Evolutionary conservation across 1,284 basidiomycete genomes (phyloP).

Genomic region (Marasmius fiardii): DNA sequence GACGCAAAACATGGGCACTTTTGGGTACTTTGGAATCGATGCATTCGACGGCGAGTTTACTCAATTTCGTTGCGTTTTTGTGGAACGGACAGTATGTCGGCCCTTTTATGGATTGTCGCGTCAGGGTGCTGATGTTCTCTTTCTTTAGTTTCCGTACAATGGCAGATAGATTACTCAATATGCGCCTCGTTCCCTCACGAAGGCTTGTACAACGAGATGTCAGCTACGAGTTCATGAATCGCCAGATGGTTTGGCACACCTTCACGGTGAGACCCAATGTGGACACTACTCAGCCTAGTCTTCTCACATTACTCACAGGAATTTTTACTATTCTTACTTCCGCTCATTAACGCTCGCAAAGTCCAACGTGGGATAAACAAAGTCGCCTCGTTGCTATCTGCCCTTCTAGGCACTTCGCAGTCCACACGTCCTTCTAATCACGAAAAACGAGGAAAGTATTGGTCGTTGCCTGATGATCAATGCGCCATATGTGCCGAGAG

Average conservation of each 20-base stretch:
- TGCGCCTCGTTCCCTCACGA: conserved; percentile 77
- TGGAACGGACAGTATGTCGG: conserved; percentile 76
- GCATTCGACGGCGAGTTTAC: conserved; percentile 57
- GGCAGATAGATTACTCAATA: conserved; percentile 76
- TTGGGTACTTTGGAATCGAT: conserved; percentile 68
- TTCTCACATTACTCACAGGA: conserved; percentile 54
- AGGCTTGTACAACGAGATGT: conserved; percentile 78
- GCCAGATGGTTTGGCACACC: conserved; percentile 98
- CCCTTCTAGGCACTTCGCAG: conserved; percentile 20
- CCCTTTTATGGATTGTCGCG: conserved; percentile 2
- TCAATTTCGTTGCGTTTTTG: conserved; percentile 83
- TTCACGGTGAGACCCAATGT: conserved; percentile 72
- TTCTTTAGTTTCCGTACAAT: conserved; percentile 77
- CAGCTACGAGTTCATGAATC: conserved; percentile 98
- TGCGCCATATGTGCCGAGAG: conserved; percentile 81
- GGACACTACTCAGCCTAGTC: conserved; percentile 4
- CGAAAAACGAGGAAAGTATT: conserved; percentile 56
- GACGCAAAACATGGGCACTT: conserved; percentile 75
- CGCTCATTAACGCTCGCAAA: conserved; percentile 71
- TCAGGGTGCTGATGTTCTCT: conserved; percentile 1
- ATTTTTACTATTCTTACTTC: conserved; percentile 91
- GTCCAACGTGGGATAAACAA: conserved; percentile 57
- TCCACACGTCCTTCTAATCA: conserved; percentile 15
- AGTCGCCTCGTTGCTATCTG: conserved; percentile 36
- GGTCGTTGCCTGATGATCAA: conserved; percentile 59